Percentiles rank a stretch among this genome's conserved stretches.
phyloP scores from a whole-genome alignment of 352 stramenopile genomes.

The Pythium phragmitis region DNA sequence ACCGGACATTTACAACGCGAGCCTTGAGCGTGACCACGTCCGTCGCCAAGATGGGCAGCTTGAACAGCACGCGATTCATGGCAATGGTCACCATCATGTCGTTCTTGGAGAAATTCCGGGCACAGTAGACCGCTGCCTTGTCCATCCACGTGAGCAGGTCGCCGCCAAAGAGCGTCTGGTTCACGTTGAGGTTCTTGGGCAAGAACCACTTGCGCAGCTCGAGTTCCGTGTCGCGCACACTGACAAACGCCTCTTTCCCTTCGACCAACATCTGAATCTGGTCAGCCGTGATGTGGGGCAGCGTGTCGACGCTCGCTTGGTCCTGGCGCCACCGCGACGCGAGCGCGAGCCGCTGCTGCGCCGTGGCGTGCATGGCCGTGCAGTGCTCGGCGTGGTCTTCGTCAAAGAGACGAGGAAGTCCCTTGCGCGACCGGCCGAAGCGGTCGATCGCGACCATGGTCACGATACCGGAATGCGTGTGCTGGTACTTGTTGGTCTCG shows the following conservation, averaged over 20 bases:
- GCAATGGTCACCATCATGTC: conserved; percentile 63
- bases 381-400: conserved; percentile 16
- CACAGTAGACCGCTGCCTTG: conserved; percentile 64
- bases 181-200: conserved; percentile 72
- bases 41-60: conserved; percentile 61
- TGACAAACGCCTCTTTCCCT: conserved; percentile 27
- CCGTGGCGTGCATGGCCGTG: conserved; percentile 21
- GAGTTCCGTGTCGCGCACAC: conserved; percentile 56
- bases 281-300: conserved; percentile 46
- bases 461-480: conserved; percentile 43
- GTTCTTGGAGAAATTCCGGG: conserved; percentile 70
- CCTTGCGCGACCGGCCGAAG: conserved; percentile 27
- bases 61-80: conserved; percentile 74
- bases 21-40: conserved; percentile 71
- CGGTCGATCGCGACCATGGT: conserved; percentile 41
- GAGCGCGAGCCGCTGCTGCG: conserved; percentile 28
- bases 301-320: conserved; percentile 32
- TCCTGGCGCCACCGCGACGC: conserved; percentile 30
- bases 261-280: conserved; percentile 64
- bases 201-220: conserved; percentile 74
- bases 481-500: conserved; percentile 61
- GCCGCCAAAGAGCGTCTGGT: conserved; percentile 77
- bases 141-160: conserved; percentile 72
- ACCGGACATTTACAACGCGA: conserved; percentile 59
- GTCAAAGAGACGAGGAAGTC: conserved; percentile 30